Evolutionary conservation across 768 basidiomycete species (phyloP).

Genomic region (Mycena crocata): DNA sequence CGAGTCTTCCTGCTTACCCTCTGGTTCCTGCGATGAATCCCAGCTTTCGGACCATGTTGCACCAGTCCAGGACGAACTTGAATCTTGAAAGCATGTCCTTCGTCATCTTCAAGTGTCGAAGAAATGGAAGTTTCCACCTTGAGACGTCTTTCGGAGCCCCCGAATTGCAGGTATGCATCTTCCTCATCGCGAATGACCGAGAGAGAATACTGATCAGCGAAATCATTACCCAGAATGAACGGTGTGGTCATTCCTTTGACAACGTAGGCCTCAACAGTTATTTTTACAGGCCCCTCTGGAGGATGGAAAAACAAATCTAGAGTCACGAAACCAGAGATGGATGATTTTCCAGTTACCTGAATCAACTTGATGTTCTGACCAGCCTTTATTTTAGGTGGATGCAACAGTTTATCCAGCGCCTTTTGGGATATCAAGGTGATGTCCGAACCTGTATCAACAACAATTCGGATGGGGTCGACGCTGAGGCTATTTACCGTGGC

Average conservation of each 20-base stretch:
- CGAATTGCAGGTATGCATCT: constrained; percentile 4
- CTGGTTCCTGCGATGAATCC: constrained; percentile 13
- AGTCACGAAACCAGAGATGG: constrained; percentile 43
- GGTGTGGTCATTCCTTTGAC: constrained; percentile 44
- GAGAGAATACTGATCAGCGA: constrained; percentile 46
- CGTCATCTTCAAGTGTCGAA: background rate
- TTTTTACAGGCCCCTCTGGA: constrained; percentile 33
- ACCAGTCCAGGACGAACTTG: background rate
- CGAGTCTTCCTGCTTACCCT: background rate
- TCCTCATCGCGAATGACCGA: constrained; percentile 38
- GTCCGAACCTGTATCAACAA: constrained; percentile 49
- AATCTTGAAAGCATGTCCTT: constrained; percentile 20
- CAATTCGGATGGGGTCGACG: constrained; percentile 21
- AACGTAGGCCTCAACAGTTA: constrained; percentile 45
- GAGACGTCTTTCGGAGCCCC: background rate
- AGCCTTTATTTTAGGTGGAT: constrained; percentile 31
- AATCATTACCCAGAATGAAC: constrained; percentile 48
- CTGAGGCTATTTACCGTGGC: constrained; percentile 13
- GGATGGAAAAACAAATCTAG: constrained; percentile 43
- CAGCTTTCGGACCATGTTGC: constrained; percentile 1
- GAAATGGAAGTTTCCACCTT: constrained; percentile 1
- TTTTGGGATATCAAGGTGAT: constrained; percentile 48
- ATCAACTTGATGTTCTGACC: constrained; percentile 46
- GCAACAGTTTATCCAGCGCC: constrained; percentile 13
- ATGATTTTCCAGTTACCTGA: constrained; percentile 46